Evolutionary conservation across 1,284 basidiomycete species (phyloP).

Genomic region (Rhodotorula sp.): DNA sequence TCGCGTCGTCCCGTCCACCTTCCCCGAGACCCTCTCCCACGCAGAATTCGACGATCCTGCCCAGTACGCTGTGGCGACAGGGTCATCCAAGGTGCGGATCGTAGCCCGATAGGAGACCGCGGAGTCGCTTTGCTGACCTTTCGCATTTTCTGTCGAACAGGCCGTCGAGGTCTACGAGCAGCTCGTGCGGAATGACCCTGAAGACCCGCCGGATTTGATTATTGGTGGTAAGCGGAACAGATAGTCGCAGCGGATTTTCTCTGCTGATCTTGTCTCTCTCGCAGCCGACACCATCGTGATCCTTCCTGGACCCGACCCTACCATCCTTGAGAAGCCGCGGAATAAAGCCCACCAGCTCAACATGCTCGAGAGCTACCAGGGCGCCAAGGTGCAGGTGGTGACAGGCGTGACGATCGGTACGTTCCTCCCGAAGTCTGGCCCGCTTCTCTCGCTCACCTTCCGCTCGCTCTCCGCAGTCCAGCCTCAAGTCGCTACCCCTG

Average conservation of each 20-base stretch:
- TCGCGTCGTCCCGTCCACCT: constrained; percentile 83
- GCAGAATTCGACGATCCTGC: constrained; percentile 69
- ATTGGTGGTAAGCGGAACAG: constrained; percentile 66
- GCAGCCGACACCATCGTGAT: constrained; percentile 88
- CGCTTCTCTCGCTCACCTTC: not conserved
- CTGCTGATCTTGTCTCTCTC: not conserved
- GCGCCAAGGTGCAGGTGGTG: constrained; percentile 81
- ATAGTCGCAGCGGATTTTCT: not conserved
- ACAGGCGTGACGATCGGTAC: constrained; percentile 78
- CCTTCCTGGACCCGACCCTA: constrained; percentile 61
- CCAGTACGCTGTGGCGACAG: constrained; percentile 91
- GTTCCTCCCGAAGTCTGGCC: not conserved
- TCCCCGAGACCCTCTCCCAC: constrained; percentile 75
- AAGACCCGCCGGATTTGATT: constrained; percentile 87
- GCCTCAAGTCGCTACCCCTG: constrained; percentile 34
- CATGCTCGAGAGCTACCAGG: constrained; percentile 85
- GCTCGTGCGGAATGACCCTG: constrained; percentile 71
- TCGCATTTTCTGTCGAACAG: constrained; percentile 40
- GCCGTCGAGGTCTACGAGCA: constrained; percentile 89
- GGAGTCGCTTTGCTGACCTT: not conserved
- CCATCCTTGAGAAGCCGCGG: constrained; percentile 80
- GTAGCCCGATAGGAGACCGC: no score
- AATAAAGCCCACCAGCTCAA: constrained; percentile 78
- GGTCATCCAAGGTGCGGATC: constrained; percentile 69
- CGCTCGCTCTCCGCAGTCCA: constrained; percentile 15